These are phyloP conservation scores for Neurospora sp. DNA, from an alignment of 495 filamentous ascomycete genomes.

Conservation along the genomic window DNA sequence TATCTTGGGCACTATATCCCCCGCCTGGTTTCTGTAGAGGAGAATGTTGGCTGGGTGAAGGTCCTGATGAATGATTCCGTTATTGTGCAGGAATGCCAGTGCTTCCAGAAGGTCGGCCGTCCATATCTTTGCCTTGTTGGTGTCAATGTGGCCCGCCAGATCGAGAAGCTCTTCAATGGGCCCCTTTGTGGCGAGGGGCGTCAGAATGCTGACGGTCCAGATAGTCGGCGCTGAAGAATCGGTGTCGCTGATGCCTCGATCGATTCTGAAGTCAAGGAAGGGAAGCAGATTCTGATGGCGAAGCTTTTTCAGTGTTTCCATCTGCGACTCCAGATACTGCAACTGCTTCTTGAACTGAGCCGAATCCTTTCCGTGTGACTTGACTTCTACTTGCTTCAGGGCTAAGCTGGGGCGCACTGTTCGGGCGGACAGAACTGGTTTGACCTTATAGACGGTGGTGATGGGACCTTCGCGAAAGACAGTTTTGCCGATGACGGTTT, in stretches of 20 bases:
- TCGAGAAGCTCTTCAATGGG: constrained; percentile 74
- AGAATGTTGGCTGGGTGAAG: constrained; percentile 71
- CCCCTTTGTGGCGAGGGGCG: constrained; percentile 68
- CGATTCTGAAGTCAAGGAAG: constrained; percentile 73
- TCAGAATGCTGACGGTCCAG: constrained; percentile 78
- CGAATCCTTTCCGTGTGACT: constrained; percentile 44
- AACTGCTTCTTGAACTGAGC: constrained; percentile 54
- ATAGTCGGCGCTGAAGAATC: constrained; percentile 25
- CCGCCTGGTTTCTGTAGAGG: constrained; percentile 47
- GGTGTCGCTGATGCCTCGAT: constrained; percentile 30
- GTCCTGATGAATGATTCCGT: constrained; percentile 69
- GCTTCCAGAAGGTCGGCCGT: constrained; percentile 85
- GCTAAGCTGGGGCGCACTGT: constrained; percentile 50
- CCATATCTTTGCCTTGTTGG: constrained; percentile 69
- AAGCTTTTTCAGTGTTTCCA: constrained; percentile 63
- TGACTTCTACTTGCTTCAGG: constrained; percentile 57
- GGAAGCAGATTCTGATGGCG: constrained; percentile 69
- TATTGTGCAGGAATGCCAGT: constrained; percentile 73
- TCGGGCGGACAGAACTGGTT: constrained; percentile 47
- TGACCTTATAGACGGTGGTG: constrained; percentile 55
- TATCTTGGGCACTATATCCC: constrained; percentile 54
- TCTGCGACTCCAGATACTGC: constrained; percentile 52
- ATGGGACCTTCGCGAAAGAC: constrained; percentile 45
- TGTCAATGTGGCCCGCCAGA: constrained; percentile 59
- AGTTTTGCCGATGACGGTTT: constrained; percentile 52